Conservation (phyloP, 257 asterid genomes). For the Petrea volubilis region DNA sequence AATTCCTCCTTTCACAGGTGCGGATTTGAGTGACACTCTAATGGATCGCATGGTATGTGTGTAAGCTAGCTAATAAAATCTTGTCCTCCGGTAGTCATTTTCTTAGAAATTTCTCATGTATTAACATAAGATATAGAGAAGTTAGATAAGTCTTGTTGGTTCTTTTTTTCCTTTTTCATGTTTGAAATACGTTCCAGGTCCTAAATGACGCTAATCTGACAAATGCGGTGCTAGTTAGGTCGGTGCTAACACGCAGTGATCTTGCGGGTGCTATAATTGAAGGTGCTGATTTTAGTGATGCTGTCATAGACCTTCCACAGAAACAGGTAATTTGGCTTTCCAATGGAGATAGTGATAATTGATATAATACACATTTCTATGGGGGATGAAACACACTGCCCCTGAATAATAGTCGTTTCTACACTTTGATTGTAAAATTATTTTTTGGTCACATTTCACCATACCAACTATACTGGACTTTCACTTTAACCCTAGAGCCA, state of each 20-base stretch:
- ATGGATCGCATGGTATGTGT: conserved; percentile 93
- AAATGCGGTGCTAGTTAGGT: conserved; percentile 85
- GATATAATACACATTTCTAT: no score
- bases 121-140: no score
- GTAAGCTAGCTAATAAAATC: conserved; percentile 14
- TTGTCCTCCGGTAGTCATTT: neutral
- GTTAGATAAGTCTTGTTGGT: no score
- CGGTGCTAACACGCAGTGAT: conserved; percentile 92
- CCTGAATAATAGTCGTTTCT: no score
- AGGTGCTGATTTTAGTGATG: conserved; percentile 97
- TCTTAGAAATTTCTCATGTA: neutral
- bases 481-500: no score
- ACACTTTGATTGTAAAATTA: no score
- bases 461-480: no score
- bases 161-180: no score
- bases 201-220: conserved; percentile 88
- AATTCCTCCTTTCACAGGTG: conserved; percentile 57
- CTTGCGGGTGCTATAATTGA: conserved; percentile 85
- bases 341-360: no score
- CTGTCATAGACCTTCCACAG: conserved; percentile 80
- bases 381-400: no score
- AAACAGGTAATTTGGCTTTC: conserved; percentile 79
- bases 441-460: no score
- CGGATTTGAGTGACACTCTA: conserved; percentile 91
- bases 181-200: conserved; percentile 44